Conservation (phyloP, 2,329 filamentous ascomycete species). For the Hymenoscyphus infarciens region DNA sequence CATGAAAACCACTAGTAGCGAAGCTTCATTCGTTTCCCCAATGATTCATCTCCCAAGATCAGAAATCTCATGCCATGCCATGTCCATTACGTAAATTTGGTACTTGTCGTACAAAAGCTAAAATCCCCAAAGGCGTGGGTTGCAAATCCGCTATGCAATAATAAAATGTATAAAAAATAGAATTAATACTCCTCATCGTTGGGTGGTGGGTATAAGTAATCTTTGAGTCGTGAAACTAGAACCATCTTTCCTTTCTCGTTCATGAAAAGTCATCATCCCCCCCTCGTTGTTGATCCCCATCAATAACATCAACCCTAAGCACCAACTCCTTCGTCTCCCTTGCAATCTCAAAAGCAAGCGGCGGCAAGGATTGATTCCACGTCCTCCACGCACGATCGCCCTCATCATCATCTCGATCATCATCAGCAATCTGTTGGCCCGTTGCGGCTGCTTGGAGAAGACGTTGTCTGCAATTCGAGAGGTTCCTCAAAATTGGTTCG, state of each 20-base stretch:
- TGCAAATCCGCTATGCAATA: conserved; percentile 17
- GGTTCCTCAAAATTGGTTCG: conserved; percentile 48
- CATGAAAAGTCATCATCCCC: conserved; percentile 34
- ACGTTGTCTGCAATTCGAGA: conserved; percentile 62
- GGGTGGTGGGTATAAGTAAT: neutral
- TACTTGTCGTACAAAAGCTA: too few species aligned
- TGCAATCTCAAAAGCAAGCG: conserved; percentile 83
- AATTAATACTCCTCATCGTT: neutral
- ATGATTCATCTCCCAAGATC: too few species aligned
- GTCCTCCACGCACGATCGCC: conserved; percentile 55
- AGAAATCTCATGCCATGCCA: too few species aligned
- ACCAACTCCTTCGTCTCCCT: conserved; percentile 75
- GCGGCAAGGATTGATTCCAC: conserved; percentile 70
- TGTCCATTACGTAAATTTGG: too few species aligned
- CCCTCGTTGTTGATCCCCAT: conserved; percentile 23
- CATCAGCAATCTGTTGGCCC: conserved; percentile 56
- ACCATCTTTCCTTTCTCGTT: conserved; percentile 3
- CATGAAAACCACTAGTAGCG: too few species aligned
- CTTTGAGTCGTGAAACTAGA: neutral
- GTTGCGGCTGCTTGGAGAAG: conserved; percentile 61
- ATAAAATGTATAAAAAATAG: conserved; percentile 7
- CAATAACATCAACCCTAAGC: conserved; percentile 42
- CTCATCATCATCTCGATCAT: conserved; percentile 48
- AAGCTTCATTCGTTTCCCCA: too few species aligned
- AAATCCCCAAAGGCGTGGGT: too few species aligned